phyloP scores from a whole-genome alignment of 2,329 filamentous ascomycete genomes.

The Diaporthe aspalathi region DNA sequence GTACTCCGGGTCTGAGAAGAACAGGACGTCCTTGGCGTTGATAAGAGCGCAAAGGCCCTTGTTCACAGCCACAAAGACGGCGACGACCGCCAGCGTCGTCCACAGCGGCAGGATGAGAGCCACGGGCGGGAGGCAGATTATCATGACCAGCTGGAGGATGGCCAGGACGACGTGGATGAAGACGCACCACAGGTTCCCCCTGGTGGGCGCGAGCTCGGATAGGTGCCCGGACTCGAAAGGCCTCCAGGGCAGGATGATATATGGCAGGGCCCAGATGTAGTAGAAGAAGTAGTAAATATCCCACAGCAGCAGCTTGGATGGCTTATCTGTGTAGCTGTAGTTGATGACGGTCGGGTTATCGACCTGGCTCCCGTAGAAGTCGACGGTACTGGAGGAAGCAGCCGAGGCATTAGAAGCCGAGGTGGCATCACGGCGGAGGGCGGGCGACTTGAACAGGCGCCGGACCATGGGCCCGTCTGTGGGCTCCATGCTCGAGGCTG shows the following conservation, averaged over 20 bases:
- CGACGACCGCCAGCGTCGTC: conserved; percentile 54
- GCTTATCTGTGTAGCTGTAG: conserved; percentile 70
- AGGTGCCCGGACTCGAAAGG: conserved; percentile 64
- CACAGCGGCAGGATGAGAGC: conserved; percentile 61
- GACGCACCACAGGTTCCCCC: conserved; percentile 67
- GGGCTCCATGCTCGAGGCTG: conserved; percentile 21
- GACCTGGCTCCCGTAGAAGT: conserved; percentile 69
- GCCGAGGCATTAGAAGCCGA: conserved; percentile 3
- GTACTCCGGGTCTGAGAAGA: conserved; percentile 64
- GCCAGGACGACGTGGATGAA: conserved; percentile 68
- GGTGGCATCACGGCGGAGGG: conserved; percentile 14
- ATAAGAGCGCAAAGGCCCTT: conserved; percentile 62
- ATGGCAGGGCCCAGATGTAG: conserved; percentile 68
- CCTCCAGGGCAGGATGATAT: conserved; percentile 68
- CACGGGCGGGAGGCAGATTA: conserved; percentile 66
- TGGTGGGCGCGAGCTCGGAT: conserved; percentile 73
- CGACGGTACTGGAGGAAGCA: conserved; percentile 11
- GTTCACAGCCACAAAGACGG: conserved; percentile 62
- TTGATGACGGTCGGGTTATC: conserved; percentile 68
- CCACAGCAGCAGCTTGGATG: conserved; percentile 61
- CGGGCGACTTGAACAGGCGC: conserved; percentile 12
- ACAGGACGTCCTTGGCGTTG: conserved; percentile 63
- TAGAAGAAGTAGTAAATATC: conserved; percentile 68
- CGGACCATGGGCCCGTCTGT: conserved; percentile 4
- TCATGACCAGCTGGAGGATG: conserved; percentile 69